Evolutionary conservation across 768 basidiomycete genomes (phyloP), one percentile per base, ranked within the genome.

Genomic region (Wakefieldia striispora): DNA sequence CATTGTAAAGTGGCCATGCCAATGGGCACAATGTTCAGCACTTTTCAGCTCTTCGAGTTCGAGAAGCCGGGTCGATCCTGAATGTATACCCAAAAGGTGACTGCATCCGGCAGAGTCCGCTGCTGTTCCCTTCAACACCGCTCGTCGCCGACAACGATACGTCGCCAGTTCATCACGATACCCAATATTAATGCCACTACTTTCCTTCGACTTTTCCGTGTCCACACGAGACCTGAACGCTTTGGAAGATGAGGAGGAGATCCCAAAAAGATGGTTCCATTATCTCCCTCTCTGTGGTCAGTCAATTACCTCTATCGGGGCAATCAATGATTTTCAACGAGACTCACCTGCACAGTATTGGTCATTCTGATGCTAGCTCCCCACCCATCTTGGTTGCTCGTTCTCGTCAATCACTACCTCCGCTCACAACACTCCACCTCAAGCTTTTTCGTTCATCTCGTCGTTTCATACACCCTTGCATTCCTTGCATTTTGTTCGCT

Each of bases 401-500:
- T 90, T 40, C 78, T 91, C 27, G 73, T 84, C 49, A 76, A 82
- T 54, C 84, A 86, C 60, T 80, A 91, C 62, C 74, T 86, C 27
- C 71, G 73, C 40, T 79, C 78, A 11, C 67, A 82, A 8, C 69
- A 79, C 42, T 68, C 74, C 33, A 72, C 79, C 4, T 39, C 68
- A 14, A 60, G 69, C 33, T 84, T 86, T 56, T 44, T 70, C 12
- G 57, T 72, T 0, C 88, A 91, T 60, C 68, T 89, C 2, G 33
- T 76, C n/a, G 62, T 74, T 48, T 79, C 78, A 17, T 89, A 87
- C 61, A 71, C 77, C 39, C 75, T 92, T 34, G 80, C 82, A 1
- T 84, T 91, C 62, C 67, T 86, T 64, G 77, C 80, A 13, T 78
- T 87, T 59, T 82, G 80, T 7, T 88, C 89, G 14, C 79, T 92